Conservation (phyloP, 2,329 filamentous ascomycete species). For the Colletotrichum sp. region DNA sequence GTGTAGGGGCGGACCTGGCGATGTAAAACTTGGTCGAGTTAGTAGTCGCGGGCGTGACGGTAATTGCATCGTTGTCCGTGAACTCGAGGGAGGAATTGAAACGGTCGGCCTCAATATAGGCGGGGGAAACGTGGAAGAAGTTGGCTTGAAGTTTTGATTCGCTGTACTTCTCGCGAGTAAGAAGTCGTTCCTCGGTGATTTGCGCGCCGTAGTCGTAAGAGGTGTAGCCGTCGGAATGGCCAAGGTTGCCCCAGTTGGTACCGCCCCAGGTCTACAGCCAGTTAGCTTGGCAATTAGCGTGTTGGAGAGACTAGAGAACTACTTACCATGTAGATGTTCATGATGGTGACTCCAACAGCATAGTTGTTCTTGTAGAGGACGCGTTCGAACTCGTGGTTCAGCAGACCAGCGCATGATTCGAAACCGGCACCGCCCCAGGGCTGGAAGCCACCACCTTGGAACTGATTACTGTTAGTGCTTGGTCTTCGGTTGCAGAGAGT, state of each 20-base stretch:
- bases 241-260: slow-evolving; percentile 79
- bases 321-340: slow-evolving; percentile 74
- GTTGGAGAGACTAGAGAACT: too few relatives aligned
- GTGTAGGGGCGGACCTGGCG: background rate
- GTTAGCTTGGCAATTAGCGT: background rate
- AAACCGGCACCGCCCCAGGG: slow-evolving; percentile 74
- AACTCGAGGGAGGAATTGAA: slow-evolving; percentile 25
- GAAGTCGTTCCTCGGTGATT: slow-evolving; percentile 68
- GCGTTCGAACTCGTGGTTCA: slow-evolving; percentile 71
- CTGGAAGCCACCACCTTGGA: slow-evolving; percentile 70
- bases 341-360: slow-evolving; percentile 63
- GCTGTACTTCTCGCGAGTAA: slow-evolving; percentile 73
- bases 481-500: slow-evolving; percentile 14
- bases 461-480: slow-evolving; percentile 29
- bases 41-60: slow-evolving; percentile 62
- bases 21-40: slow-evolving; percentile 62
- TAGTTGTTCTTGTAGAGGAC: slow-evolving; percentile 78
- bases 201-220: slow-evolving; percentile 50
- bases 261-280: slow-evolving; percentile 63
- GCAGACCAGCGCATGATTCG: slow-evolving; percentile 64
- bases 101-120: slow-evolving; percentile 65
- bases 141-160: slow-evolving; percentile 74
- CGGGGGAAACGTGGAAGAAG: slow-evolving; percentile 71
- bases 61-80: slow-evolving; percentile 46
- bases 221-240: slow-evolving; percentile 64